phyloP scores from a whole-genome alignment of 257 asterid species.

The Fraxinus anomala region DNA sequence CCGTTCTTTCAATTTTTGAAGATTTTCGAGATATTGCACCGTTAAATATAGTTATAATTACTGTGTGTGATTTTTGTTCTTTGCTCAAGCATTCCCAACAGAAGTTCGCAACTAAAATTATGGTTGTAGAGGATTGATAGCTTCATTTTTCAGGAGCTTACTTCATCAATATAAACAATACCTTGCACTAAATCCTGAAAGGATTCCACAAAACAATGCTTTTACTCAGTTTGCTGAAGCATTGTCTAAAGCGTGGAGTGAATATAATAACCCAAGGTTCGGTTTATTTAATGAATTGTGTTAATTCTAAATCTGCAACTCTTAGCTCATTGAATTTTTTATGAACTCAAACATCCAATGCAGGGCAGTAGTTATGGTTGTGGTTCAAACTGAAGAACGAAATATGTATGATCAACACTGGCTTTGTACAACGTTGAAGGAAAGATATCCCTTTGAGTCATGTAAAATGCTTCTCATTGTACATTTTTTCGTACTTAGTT shows the following conservation, averaged over 20 bases:
- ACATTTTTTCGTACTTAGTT: neutral
- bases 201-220: conserved; percentile 67
- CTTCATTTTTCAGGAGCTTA: conserved; percentile 70
- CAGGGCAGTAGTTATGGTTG: conserved; percentile 85
- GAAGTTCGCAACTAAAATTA: conserved; percentile 4
- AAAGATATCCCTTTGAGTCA: conserved; percentile 63
- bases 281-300: conserved; percentile 24
- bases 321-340: conserved; percentile 8
- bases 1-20: neutral
- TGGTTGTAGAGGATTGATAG: conserved; percentile 23
- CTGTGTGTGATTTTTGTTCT: neutral
- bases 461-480: neutral
- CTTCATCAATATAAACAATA: conserved; percentile 64
- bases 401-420: conserved; percentile 98
- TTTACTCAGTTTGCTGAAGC: conserved; percentile 74
- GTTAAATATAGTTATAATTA: neutral
- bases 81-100: conserved; percentile 3
- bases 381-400: conserved; percentile 85
- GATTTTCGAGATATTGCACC: neutral
- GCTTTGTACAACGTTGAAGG: conserved; percentile 66
- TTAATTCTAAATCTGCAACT: conserved; percentile 10
- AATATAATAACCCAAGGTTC: conserved; percentile 84
- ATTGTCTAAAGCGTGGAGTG: conserved; percentile 80
- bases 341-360: conserved; percentile 34
- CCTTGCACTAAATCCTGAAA: conserved; percentile 68